Evolutionary conservation across 345 rosid genomes (phyloP).

Genomic region (Mallotus nudiflorus): DNA sequence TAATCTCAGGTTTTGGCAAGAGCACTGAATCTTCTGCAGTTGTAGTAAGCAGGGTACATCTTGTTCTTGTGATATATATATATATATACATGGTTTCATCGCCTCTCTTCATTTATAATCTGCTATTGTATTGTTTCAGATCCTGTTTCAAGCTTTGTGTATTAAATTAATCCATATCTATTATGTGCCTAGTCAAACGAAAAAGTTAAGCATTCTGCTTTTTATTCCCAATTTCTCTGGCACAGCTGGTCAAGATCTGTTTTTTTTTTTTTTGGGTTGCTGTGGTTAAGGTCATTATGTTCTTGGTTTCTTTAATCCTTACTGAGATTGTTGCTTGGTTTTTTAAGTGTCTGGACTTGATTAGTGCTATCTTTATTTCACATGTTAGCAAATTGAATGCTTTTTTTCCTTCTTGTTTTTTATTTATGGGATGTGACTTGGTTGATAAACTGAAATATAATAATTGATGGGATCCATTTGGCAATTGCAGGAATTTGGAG

Average conservation of each 20-base stretch:
- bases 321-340: slow-evolving; percentile 1
- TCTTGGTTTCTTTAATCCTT: neutral
- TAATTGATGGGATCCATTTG: slow-evolving; percentile 1
- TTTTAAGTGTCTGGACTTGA: neutral
- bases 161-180: neutral
- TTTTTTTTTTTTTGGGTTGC: neutral
- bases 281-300: neutral
- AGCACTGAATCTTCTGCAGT: slow-evolving; percentile 16
- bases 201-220: neutral
- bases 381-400: neutral
- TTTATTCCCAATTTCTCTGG: neutral
- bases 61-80: too few species aligned
- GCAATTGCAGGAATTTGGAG: slow-evolving; percentile 41
- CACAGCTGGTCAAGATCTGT: slow-evolving; percentile 33
- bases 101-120: neutral
- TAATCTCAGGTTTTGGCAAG: slow-evolving; percentile 12
- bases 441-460: slow-evolving; percentile 5
- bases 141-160: neutral
- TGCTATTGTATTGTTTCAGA: neutral
- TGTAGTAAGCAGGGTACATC: too few species aligned
- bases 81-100: slow-evolving; percentile 21
- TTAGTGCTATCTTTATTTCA: neutral
- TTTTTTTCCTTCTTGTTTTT: neutral
- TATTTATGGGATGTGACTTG: neutral
- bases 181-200: neutral